A percentile compares a stretch with the other conserved stretches of the same genome.
Evolutionary conservation across 805 yeast genomes (phyloP).

Genomic region (Cyberlindnera euphorbiiphila): DNA sequence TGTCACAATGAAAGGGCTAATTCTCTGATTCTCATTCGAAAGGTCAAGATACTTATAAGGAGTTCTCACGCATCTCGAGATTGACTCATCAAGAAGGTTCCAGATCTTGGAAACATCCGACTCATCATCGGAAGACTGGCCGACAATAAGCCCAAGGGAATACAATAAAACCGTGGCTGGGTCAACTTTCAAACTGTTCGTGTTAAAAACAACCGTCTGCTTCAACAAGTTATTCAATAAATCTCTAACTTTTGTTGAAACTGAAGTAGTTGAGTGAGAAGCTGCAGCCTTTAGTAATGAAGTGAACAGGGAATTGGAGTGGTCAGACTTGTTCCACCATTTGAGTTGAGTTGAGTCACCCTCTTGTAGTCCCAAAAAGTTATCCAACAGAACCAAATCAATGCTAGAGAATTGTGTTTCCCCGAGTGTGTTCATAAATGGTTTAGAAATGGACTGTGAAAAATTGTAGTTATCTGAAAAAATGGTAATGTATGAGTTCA

Average conservation of each 20-base stretch:
- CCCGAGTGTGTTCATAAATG: conserved; percentile 34
- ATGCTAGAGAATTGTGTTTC: conserved; percentile 39
- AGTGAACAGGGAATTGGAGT: conserved; percentile 60
- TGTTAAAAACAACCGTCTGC: conserved; percentile 53
- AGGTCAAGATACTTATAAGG: conserved; percentile 85
- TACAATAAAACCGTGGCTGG: conserved; percentile 54
- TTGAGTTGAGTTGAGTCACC: conserved; percentile 49
- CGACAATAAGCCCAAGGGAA: conserved; percentile 36
- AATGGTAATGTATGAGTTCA: conserved; percentile 36
- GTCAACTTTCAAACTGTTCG: conserved; percentile 39
- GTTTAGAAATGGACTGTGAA: conserved; percentile 31
- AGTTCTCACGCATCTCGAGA: conserved; percentile 62
- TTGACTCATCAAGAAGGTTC: conserved; percentile 69
- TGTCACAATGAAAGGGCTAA: conserved; percentile 57
- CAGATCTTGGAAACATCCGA: conserved; percentile 40
- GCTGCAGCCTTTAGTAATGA: conserved; percentile 54
- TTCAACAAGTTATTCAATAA: conserved; percentile 46
- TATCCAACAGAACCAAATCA: conserved; percentile 56
- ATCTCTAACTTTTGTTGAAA: conserved; percentile 38
- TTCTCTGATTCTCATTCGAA: conserved; percentile 31
- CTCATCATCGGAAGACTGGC: conserved; percentile 14
- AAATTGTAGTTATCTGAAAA: conserved; percentile 34
- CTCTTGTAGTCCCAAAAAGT: conserved; percentile 59
- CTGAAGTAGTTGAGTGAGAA: conserved; percentile 31
- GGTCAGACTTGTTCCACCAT: conserved; percentile 70